These are phyloP conservation scores for Neonectria sp. DNA, from an alignment of 2,329 filamentous ascomycete species.

Conservation along the genomic window DNA sequence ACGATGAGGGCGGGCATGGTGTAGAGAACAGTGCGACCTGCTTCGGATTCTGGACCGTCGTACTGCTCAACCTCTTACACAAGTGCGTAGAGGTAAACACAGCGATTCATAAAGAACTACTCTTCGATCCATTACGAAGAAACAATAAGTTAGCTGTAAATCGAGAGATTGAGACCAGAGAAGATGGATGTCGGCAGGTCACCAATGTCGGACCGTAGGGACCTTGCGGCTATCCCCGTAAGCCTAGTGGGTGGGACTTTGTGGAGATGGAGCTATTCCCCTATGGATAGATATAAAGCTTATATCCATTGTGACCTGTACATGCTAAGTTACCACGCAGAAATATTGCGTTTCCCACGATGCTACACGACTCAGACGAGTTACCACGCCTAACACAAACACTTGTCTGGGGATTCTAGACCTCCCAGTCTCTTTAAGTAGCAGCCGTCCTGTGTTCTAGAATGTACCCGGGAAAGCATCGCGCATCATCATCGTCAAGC, in stretches of 20 bases:
- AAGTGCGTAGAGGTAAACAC: too few species aligned
- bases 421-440: not conserved
- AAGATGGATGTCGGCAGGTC: too few species aligned
- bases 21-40: too few species aligned
- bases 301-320: not conserved
- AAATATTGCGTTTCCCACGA: not conserved
- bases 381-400: not conserved
- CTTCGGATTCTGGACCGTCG: too few species aligned
- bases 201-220: too few species aligned
- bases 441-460: not conserved
- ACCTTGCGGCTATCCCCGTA: not conserved
- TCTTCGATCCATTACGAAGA: too few species aligned
- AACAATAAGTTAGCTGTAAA: too few species aligned
- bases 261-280: not conserved
- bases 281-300: not conserved
- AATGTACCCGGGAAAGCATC: not conserved
- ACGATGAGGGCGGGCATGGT: too few species aligned
- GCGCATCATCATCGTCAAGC: not conserved
- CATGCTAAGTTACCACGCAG: not conserved
- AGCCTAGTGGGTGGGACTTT: not conserved
- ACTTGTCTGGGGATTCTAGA: not conserved
- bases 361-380: too few species aligned
- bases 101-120: too few species aligned
- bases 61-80: too few species aligned
- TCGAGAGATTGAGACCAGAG: too few species aligned